These are phyloP conservation scores for Phytophthora pini DNA, from an alignment of 352 stramenopile genomes.

Conservation along the genomic window DNA sequence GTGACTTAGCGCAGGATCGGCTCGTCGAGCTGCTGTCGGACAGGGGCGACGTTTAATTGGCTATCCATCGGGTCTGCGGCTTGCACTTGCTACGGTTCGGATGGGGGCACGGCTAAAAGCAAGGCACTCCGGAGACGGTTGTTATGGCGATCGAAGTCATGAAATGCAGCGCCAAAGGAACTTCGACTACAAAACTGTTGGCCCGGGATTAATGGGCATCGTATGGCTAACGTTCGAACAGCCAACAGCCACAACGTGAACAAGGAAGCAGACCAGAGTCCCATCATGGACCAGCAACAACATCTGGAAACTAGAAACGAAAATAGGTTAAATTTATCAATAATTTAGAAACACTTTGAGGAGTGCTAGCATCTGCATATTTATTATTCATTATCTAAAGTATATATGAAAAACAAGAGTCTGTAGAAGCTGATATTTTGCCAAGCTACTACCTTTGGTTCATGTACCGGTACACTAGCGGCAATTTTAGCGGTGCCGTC, in stretches of 20 bases:
- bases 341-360: neutral
- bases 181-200: conserved; percentile 6
- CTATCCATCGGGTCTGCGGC: conserved; percentile 9
- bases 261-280: conserved; percentile 9
- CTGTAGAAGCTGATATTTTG: neutral
- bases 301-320: conserved; percentile 27
- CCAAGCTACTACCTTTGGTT: neutral
- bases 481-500: too few species aligned
- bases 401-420: neutral
- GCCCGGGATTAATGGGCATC: conserved; percentile 16
- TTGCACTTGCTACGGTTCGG: conserved; percentile 26
- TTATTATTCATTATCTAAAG: neutral
- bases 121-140: neutral
- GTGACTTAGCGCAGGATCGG: conserved; percentile 38
- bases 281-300: conserved; percentile 20
- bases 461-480: too few species aligned
- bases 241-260: conserved; percentile 11
- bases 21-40: neutral
- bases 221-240: conserved; percentile 23
- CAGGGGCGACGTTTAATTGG: conserved; percentile 25
- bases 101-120: neutral
- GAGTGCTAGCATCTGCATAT: neutral
- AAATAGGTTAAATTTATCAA: conserved; percentile 6
- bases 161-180: neutral
- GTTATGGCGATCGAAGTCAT: neutral